Evolutionary conservation across 78 protist genomes (phyloP), one percentile per base, ranked within the genome.

Genomic region (Speleostelium caveatum): DNA sequence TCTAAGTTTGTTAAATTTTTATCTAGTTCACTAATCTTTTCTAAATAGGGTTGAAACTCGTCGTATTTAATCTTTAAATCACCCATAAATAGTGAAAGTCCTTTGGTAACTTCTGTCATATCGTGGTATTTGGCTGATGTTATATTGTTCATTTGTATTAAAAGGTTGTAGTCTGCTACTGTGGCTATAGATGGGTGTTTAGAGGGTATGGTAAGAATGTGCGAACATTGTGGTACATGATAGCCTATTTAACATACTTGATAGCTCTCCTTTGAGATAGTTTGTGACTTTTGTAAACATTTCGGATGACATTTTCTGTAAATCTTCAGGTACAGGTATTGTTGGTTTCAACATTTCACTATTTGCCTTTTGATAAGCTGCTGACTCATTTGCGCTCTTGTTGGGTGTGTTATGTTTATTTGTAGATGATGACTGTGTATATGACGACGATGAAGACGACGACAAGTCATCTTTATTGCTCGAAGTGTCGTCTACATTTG

Each of bases 281-380:
- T 73, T 56, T 35, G 93, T 35, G 5, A 86, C 87, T 68, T 86
- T 86, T 41, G 75, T 66, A 86, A 86, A 86, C 93, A 86, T 83
- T 32, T 83, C 90, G 22, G 67, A 32, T 0, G 90, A 69, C 14
- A 59, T 21, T 19, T 12, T 14, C 32, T 83, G 90, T 35, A 83
- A 53, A 17, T 83, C 90, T 32, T 67, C 73, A 2, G 22, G 63
- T 60, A n/a, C 62, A 41, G 73, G 89, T 41, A 66, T 32, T 17
- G 26, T 26, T 49, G 90, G 90, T 45, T 51, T 83, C 2, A 49
- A 45, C 35, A 83, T 83, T 39, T 83, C 90, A 69, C 69, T 67
- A 16, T 33, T 19, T 14, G 78, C 90, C 42, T 83, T 83, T 56
- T 83, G 90, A 58, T 72, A 36, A 49, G 42, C 41, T 58, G 32